Percentiles rank a stretch among this genome's conserved stretches.
These are phyloP conservation scores for Rhizopogon vinicolor DNA, from an alignment of 768 basidiomycete species.

Conservation along the genomic window DNA sequence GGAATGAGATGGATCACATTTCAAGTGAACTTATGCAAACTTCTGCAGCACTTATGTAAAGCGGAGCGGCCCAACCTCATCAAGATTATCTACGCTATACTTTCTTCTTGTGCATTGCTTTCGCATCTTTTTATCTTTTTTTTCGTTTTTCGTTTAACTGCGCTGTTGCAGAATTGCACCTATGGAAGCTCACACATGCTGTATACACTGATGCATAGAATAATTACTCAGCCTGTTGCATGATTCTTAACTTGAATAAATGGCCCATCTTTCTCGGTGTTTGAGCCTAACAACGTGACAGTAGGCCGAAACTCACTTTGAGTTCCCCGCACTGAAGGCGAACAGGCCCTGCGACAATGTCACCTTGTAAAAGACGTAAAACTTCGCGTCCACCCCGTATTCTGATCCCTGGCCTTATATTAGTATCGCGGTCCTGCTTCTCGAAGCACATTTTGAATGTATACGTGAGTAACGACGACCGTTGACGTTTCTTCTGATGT, in stretches of 20 bases:
- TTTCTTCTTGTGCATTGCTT: neutral
- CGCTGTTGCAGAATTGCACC: neutral
- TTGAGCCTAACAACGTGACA: neutral
- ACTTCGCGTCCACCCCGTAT: constrained; percentile 41
- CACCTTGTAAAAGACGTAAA: neutral
- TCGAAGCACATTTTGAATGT: constrained; percentile 58
- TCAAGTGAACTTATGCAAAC: neutral
- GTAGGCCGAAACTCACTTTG: constrained; percentile 39
- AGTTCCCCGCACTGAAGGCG: constrained; percentile 50
- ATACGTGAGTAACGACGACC: constrained; percentile 64
- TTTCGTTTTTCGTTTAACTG: neutral
- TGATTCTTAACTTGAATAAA: constrained; percentile 37
- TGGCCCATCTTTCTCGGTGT: constrained; percentile 11
- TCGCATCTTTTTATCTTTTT: neutral
- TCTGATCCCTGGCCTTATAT: constrained; percentile 39
- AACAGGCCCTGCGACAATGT: constrained; percentile 34
- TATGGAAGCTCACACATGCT: constrained; percentile 1
- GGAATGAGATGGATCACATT: constrained; percentile 8
- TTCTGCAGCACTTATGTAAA: neutral
- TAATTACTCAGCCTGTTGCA: neutral
- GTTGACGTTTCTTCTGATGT: constrained; percentile 55
- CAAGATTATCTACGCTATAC: neutral
- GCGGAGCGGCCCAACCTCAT: neutral
- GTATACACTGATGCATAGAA: constrained; percentile 4
- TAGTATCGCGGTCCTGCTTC: constrained; percentile 50